These are phyloP conservation scores for Marvania coccoides DNA, from an alignment of 139 green algal species.

Conservation along the genomic window DNA sequence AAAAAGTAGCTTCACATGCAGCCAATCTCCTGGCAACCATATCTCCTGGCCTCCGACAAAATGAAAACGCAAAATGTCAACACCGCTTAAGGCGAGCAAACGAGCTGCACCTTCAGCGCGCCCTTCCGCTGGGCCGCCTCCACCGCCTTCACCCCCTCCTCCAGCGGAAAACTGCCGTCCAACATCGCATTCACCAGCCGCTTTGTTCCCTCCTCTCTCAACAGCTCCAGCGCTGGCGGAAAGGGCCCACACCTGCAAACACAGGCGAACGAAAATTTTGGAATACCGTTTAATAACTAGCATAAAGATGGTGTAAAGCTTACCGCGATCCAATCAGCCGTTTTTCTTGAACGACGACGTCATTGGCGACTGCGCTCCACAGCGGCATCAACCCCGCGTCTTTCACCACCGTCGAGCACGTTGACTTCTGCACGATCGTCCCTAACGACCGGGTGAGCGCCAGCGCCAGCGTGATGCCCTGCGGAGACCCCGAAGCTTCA, in stretches of 20 bases:
- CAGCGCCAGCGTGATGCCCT: conserved; percentile 32
- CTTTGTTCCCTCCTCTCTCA: conserved; percentile 27
- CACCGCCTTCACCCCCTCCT: conserved; percentile 39
- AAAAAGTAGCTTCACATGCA: too few relatives aligned
- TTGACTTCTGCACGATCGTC: conserved; percentile 63
- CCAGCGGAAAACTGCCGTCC: conserved; percentile 27
- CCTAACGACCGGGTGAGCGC: conserved; percentile 42
- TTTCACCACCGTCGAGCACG: conserved; percentile 22
- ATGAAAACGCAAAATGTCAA: too few relatives aligned
- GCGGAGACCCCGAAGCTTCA: conserved; percentile 43
- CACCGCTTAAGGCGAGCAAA: too few relatives aligned
- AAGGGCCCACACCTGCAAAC: conserved; percentile 55
- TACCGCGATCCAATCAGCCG: conserved; percentile 37
- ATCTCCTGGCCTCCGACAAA: too few relatives aligned
- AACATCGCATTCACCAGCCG: conserved; percentile 42
- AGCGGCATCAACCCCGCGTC: conserved; percentile 4
- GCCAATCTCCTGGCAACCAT: too few relatives aligned
- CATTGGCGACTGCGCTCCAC: conserved; percentile 54
- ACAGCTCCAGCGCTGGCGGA: conserved; percentile 32
- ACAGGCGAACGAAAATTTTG: background rate
- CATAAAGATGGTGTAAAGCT: background rate
- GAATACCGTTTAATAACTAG: background rate
- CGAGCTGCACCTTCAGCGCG: conserved; percentile 54
- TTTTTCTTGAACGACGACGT: conserved; percentile 69
- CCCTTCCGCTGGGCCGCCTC: conserved; percentile 33